Percentiles rank a stretch among this genome's conserved stretches.
Conservation (phyloP, 2,329 filamentous ascomycete species). For the Chaetomiaceae sp. region DNA sequence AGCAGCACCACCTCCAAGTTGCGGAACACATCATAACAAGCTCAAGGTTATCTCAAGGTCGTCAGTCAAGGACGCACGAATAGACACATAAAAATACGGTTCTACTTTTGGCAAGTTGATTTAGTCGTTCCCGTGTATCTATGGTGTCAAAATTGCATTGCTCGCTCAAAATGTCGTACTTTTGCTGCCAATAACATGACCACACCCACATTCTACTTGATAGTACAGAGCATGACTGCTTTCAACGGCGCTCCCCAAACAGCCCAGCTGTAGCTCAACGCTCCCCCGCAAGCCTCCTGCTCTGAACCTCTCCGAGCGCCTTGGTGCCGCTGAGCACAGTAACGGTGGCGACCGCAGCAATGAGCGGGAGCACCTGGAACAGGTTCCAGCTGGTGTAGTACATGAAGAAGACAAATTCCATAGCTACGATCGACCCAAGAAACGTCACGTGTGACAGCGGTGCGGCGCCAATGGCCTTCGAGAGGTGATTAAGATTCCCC, state of each 20-base stretch:
- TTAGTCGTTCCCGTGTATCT: background rate
- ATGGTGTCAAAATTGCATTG: background rate
- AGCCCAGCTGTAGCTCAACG: constrained; percentile 36
- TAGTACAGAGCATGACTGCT: background rate
- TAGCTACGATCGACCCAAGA: constrained; percentile 77
- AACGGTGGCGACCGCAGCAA: constrained; percentile 61
- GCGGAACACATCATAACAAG: no score
- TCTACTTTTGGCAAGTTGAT: no score
- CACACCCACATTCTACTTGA: background rate
- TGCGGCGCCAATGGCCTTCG: constrained; percentile 68
- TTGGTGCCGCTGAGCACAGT: constrained; percentile 84
- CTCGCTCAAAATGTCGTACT: background rate
- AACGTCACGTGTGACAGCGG: constrained; percentile 81
- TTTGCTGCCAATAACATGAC: background rate
- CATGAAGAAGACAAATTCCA: constrained; percentile 90
- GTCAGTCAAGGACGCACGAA: no score
- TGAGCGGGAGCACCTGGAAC: constrained; percentile 79
- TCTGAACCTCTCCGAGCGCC: constrained; percentile 89
- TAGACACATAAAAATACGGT: no score
- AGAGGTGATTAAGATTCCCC: constrained; percentile 74
- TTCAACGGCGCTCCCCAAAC: background rate
- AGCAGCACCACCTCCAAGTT: background rate
- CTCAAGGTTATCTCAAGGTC: no score
- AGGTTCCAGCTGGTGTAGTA: constrained; percentile 93
- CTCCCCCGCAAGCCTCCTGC: constrained; percentile 73